Conservation (phyloP, 768 basidiomycete genomes). For the Lactarius indigo region DNA sequence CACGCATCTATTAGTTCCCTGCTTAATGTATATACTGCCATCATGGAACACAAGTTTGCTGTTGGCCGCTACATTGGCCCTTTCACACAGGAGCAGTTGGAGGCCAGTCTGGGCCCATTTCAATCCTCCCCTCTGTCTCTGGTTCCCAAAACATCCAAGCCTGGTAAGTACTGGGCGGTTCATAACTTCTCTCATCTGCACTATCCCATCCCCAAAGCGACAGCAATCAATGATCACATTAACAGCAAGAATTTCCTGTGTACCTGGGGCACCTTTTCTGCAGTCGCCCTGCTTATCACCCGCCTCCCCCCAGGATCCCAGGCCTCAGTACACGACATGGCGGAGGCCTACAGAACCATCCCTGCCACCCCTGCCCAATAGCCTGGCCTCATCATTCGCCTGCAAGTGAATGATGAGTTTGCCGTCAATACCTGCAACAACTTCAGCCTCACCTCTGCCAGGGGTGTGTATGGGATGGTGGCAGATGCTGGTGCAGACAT, state of each 20-base stretch:
- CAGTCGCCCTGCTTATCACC: too few species aligned
- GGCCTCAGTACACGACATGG: neutral
- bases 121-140: constrained; percentile 25
- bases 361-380: neutral
- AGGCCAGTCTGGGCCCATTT: constrained; percentile 36
- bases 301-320: too few species aligned
- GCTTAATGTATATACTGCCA: constrained; percentile 18
- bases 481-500: constrained; percentile 24
- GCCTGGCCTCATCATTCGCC: neutral
- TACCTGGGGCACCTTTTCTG: neutral
- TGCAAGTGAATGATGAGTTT: neutral
- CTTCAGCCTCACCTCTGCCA: neutral
- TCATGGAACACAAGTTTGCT: constrained; percentile 23
- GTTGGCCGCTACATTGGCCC: constrained; percentile 31
- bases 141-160: constrained; percentile 37
- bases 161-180: constrained; percentile 34
- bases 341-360: neutral
- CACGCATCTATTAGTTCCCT: constrained; percentile 24
- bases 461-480: neutral
- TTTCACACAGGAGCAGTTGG: constrained; percentile 24
- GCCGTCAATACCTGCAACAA: neutral
- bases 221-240: neutral
- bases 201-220: neutral
- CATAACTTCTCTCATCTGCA: constrained; percentile 38
- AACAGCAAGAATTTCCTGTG: neutral